Base-by-base conservation (phyloP, 495 filamentous ascomycete genomes). In the Parathielavia hyrcaniae region DNA sequence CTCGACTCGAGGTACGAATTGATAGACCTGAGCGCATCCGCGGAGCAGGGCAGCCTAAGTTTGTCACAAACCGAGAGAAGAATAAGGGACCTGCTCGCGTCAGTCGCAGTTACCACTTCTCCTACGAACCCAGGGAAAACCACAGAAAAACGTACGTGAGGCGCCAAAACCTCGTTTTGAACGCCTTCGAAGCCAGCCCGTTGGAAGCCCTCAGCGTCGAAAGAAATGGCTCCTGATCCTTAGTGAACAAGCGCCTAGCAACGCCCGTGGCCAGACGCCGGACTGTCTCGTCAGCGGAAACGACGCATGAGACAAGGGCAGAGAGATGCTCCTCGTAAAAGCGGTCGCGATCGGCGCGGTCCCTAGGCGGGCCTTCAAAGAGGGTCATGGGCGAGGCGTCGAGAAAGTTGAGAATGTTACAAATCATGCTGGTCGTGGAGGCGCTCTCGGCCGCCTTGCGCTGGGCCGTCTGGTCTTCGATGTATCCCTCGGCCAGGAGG, bases 1-100 rank as follows among this genome's bases (percentile, higher is more conserved):
- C 79, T 71, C 23, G 78, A 73, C 59, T 77, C 74, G 22, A 82
- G 70, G 58, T 78, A 82, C n/a, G 71, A 72, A 54, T 78, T 73
- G 36, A 82, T 77, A 26, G 75, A 77, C 57, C 61, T 71, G 19
- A 82, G 67, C 13, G 70, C 69, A 26, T 71, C 61, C 8, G 76
- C 68, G 16, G 69, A 70, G 35, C 69, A 73, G 8, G 75, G 69
- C 19, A 70, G 56, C 32, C 73, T 71, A 16, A 75, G 67, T 57
- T 72, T 75, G 39, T 81, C 77, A 48, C 75, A 79, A 52, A 82
- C 73, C 32, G 73, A 73, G 36, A 73, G 69, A 26, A 82, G 61
- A 38, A 81, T 75, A 13, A 77, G 69, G 4, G 79, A 79, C 48
- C 78, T 80, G 46, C 23, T 36, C 22, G 26, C 0, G 53, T 71